Conservation (phyloP, 164 flowering plant species). For the Cinnamomum micranthum region DNA sequence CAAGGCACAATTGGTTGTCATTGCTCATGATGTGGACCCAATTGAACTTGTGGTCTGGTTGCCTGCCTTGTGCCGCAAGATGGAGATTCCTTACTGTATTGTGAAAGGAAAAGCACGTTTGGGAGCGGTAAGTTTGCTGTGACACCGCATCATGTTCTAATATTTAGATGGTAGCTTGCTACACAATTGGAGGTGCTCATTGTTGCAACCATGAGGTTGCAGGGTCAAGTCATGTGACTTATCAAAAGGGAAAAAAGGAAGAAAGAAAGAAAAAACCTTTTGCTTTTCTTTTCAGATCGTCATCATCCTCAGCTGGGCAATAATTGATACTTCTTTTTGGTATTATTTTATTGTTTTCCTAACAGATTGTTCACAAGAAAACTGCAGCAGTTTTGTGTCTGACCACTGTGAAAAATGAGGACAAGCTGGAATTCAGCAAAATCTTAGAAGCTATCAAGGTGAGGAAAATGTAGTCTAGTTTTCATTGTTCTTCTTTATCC, state of each 20-base stretch:
- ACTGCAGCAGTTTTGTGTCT: slow-evolving; percentile 61
- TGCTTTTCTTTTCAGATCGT: not conserved
- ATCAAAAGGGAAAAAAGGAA: too few relatives aligned
- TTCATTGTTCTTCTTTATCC: not conserved
- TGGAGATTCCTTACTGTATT: slow-evolving; percentile 77
- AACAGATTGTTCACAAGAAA: slow-evolving; percentile 68
- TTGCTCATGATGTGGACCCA: slow-evolving; percentile 76
- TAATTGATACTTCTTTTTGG: not conserved
- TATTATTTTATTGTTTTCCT: not conserved
- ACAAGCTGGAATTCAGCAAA: slow-evolving; percentile 69
- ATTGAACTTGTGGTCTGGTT: slow-evolving; percentile 76
- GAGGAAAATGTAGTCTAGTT: not conserved
- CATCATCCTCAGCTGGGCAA: not conserved
- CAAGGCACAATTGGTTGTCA: slow-evolving; percentile 70
- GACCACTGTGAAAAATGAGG: slow-evolving; percentile 67
- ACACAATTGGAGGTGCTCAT: too few relatives aligned
- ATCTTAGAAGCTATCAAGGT: slow-evolving; percentile 72
- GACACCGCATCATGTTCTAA: not conserved
- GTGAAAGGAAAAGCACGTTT: slow-evolving; percentile 72
- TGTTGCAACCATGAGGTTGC: too few relatives aligned
- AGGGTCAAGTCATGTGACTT: too few relatives aligned
- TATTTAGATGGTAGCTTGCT: not conserved
- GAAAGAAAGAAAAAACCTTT: too few relatives aligned
- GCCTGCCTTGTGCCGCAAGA: slow-evolving; percentile 69
- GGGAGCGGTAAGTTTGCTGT: slow-evolving; percentile 41